Evolutionary conservation across 2,329 filamentous ascomycete genomes (phyloP).

Genomic region (Aspergillus sp.): DNA sequence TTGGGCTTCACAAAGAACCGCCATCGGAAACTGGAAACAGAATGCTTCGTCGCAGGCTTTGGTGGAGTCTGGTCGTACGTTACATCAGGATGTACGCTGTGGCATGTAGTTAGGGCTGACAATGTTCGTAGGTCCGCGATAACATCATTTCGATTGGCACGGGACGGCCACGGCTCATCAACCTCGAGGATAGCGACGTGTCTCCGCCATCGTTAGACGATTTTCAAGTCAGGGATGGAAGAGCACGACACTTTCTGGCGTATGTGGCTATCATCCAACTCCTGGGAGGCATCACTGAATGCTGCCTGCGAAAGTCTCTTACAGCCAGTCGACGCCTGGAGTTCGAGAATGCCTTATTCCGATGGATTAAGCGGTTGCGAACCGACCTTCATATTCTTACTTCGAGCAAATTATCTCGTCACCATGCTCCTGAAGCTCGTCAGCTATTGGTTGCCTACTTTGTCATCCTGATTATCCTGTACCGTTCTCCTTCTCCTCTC

Average conservation of each 20-base stretch:
- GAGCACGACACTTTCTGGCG: constrained; percentile 26
- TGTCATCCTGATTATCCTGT: constrained; percentile 29
- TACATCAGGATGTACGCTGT: not conserved
- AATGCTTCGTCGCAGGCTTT: constrained; percentile 30
- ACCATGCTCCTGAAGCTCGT: constrained; percentile 22
- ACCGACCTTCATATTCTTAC: constrained; percentile 13
- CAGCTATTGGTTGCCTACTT: constrained; percentile 33
- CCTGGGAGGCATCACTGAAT: constrained; percentile 33
- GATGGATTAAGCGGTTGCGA: constrained; percentile 34
- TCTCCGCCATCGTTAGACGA: constrained; percentile 27
- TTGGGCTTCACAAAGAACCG: too few relatives aligned
- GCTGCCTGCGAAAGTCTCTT: constrained; percentile 27
- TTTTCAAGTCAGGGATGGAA: constrained; percentile 21
- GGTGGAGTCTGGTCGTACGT: constrained; percentile 37
- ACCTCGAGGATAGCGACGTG: constrained; percentile 32
- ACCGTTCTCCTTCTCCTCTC: constrained; percentile 28
- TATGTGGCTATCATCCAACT: constrained; percentile 33
- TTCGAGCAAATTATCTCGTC: too few relatives aligned
- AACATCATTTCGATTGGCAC: constrained; percentile 34
- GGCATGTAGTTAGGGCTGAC: constrained; percentile 2
- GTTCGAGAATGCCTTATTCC: constrained; percentile 31
- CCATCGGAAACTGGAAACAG: constrained; percentile 2
- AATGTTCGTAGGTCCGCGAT: constrained; percentile 26
- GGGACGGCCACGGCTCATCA: constrained; percentile 33
- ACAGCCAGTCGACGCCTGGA: constrained; percentile 15